Percentiles rank a stretch among this genome's conserved stretches.
These are phyloP conservation scores for Berkeleyomyces basicola DNA, from an alignment of 2,329 filamentous ascomycete genomes.

Conservation along the genomic window DNA sequence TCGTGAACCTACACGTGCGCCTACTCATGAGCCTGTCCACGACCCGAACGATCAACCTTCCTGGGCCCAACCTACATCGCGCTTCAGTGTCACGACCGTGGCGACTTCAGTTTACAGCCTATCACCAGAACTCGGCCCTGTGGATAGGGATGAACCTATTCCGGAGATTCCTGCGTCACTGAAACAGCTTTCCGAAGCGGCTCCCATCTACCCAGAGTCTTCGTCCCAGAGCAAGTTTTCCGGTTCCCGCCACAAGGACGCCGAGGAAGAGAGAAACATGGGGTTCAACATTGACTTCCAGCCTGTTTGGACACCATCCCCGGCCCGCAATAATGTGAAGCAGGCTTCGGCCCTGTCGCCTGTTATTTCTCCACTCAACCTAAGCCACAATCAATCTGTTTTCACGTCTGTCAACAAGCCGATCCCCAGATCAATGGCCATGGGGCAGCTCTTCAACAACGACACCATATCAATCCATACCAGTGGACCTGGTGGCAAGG, in stretches of 20 bases:
- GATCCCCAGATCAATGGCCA: slow-evolving; percentile 3
- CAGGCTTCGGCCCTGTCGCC: not conserved
- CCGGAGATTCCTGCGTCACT: slow-evolving; percentile 20
- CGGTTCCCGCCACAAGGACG: not conserved
- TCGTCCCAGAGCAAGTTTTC: not conserved
- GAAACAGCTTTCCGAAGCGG: slow-evolving; percentile 16
- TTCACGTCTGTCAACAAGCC: slow-evolving; percentile 3
- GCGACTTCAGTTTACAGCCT: slow-evolving; percentile 32
- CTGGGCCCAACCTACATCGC: slow-evolving; percentile 37
- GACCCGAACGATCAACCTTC: slow-evolving; percentile 15
- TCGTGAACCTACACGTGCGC: not conserved
- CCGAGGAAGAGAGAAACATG: not conserved
- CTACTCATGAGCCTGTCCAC: slow-evolving; percentile 13
- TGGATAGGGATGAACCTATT: slow-evolving; percentile 23
- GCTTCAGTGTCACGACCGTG: slow-evolving; percentile 49
- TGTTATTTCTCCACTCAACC: not conserved
- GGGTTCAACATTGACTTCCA: slow-evolving; percentile 6
- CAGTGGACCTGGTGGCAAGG: slow-evolving; percentile 29
- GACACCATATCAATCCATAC: slow-evolving; percentile 13
- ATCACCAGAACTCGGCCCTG: slow-evolving; percentile 24
- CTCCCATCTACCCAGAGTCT: not conserved
- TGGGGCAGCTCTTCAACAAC: slow-evolving; percentile 8
- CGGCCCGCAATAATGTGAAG: slow-evolving; percentile 4
- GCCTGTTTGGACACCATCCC: slow-evolving; percentile 3
- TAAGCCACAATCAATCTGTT: not conserved